Base-by-base conservation (phyloP, 2,329 filamentous ascomycete species). In the Microascus cirrosus region DNA sequence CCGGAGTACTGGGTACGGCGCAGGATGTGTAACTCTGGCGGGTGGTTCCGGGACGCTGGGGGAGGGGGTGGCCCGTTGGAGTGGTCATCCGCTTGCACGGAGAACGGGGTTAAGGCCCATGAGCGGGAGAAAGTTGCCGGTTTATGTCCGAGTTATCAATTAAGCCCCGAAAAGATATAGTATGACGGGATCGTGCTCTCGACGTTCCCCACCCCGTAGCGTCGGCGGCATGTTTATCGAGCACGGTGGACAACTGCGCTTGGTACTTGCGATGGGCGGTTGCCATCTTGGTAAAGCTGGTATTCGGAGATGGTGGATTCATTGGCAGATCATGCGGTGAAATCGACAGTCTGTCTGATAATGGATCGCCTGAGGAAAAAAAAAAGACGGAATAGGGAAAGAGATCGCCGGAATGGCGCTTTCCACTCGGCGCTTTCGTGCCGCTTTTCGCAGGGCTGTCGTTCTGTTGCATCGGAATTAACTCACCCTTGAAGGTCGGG, bases 31-130 rank as follows among this genome's bases (percentile, higher is more conserved):
- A n/a, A 24, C n/a, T 20, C 2, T 34, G 24, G 28, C 55, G 55
- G 55, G 55, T 56, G 39, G 55, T 56, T 56, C 55, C 55, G 55
- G 55, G 55, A 51, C 28, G 24, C 25, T 55, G 55, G n/a, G 39
- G 39, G 39, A 15, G 39, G 39, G 39, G 2, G 39, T 18, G 42
- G 42, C 18, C 36, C 12, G 10, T 42, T n/a, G 3, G 45, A 24
- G 11, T 20, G 20, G 20, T 24, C 45, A 22, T 24, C 3, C 45
- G 22, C n/a, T 12, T 20, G n/a, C 45, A 50, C 45, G 45, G 45
- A 50, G 45, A 20, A 56, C 55, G 55, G 55, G 55, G 42, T 56
- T 56, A 56, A 56, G 55, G 3, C 13, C 24, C 54, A 48, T n/a
- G 42, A 42, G 25, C 18, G 32, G n/a, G 42, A 50, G 18, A 18